These are phyloP conservation scores for Citrullus amarus DNA, from an alignment of 306 rosid species.

Conservation along the genomic window DNA sequence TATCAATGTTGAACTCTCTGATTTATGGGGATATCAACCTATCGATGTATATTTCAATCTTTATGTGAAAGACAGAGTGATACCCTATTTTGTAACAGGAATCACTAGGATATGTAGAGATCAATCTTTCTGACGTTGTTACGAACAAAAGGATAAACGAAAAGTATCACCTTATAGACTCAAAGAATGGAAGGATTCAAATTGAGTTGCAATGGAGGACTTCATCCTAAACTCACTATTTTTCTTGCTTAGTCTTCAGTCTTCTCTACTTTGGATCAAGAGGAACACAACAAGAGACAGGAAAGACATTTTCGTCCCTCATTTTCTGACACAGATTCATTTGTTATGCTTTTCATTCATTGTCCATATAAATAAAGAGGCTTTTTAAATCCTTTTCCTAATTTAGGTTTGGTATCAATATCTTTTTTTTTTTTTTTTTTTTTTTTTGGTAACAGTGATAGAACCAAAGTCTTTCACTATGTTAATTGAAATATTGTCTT, in stretches of 20 bases:
- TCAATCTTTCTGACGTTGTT: slow-evolving; percentile 57
- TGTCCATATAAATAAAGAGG: neutral
- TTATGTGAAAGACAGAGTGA: neutral
- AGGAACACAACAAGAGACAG: neutral
- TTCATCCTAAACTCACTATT: slow-evolving; percentile 15
- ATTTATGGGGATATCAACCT: too few relatives aligned
- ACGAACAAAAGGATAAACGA: slow-evolving; percentile 71
- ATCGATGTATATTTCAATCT: too few relatives aligned
- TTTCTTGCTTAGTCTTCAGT: neutral
- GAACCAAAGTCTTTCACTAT: neutral
- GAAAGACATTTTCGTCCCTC: neutral
- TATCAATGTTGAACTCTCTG: too few relatives aligned
- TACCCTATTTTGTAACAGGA: slow-evolving; percentile 30
- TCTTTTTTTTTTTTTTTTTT: neutral
- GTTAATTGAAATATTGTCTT: neutral
- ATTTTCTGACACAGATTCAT: neutral
- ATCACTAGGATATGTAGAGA: slow-evolving; percentile 60
- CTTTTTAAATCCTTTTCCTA: neutral
- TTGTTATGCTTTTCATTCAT: neutral
- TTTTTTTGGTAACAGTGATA: neutral
- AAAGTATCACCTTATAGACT: slow-evolving; percentile 76
- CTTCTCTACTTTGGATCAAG: neutral
- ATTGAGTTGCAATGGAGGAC: slow-evolving; percentile 85
- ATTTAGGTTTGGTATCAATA: neutral
- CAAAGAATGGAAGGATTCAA: slow-evolving; percentile 76